These are phyloP conservation scores for Petunia axillaris DNA, from an alignment of 257 asterid species.

Conservation along the genomic window DNA sequence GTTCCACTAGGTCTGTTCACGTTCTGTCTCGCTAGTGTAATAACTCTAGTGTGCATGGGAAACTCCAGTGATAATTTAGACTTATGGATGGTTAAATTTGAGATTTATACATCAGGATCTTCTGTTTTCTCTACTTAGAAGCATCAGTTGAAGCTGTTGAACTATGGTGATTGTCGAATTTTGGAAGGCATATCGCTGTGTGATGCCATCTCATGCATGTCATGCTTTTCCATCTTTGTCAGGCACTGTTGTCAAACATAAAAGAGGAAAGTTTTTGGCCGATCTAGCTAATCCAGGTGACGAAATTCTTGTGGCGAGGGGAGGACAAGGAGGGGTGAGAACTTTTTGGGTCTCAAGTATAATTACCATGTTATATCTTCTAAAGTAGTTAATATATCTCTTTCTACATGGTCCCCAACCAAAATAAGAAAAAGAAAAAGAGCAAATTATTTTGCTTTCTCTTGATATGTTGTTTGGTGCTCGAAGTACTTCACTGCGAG, in stretches of 20 bases:
- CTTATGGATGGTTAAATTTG: background rate
- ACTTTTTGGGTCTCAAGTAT: slow-evolving; percentile 27
- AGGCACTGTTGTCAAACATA: slow-evolving; percentile 93
- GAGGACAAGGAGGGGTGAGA: slow-evolving; percentile 99
- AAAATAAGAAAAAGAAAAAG: background rate
- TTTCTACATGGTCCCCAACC: background rate
- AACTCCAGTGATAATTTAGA: background rate
- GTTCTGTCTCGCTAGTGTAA: slow-evolving; percentile 15
- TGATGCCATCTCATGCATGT: background rate
- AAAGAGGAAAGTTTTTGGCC: slow-evolving; percentile 89
- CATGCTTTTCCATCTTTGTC: slow-evolving; percentile 27
- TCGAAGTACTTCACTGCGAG: slow-evolving; percentile 9
- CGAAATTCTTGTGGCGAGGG: slow-evolving; percentile 91
- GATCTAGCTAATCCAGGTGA: slow-evolving; percentile 87
- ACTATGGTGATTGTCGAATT: background rate
- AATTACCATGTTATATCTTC: slow-evolving; percentile 16
- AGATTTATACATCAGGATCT: background rate
- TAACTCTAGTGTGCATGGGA: background rate
- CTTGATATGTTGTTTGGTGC: slow-evolving; percentile 18
- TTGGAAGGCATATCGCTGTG: background rate
- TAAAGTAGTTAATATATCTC: background rate
- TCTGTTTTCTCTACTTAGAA: background rate
- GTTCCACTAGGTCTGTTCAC: slow-evolving; percentile 79
- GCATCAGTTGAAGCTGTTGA: background rate
- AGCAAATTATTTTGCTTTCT: slow-evolving; percentile 5